Conservation (phyloP, 345 rosid genomes). For the Sonneratia caseolaris region DNA sequence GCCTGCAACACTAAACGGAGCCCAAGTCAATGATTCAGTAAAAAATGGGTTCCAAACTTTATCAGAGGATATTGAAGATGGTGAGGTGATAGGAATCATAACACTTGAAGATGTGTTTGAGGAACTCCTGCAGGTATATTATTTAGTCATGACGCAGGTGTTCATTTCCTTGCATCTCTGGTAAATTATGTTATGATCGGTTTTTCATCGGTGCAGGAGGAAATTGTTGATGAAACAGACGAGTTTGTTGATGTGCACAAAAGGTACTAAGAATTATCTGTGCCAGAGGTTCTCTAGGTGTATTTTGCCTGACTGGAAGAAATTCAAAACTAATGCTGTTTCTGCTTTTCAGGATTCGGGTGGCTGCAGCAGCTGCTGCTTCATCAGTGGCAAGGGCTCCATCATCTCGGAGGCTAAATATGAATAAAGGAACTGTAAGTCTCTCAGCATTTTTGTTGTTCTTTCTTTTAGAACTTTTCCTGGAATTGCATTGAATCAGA, state of each 20-base stretch:
- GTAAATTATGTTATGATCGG: not conserved
- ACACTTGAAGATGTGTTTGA: conserved; percentile 97
- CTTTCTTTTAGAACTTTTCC: not conserved
- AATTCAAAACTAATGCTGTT: not conserved
- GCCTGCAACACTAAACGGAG: not conserved
- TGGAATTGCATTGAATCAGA: not conserved
- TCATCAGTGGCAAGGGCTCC: conserved; percentile 76
- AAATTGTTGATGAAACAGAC: conserved; percentile 97
- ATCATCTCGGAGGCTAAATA: conserved; percentile 55
- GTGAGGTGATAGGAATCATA: conserved; percentile 89
- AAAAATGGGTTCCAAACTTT: conserved; percentile 31
- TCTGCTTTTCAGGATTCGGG: conserved; percentile 56
- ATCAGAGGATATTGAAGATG: conserved; percentile 74
- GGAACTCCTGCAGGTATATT: conserved; percentile 70
- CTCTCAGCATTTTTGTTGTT: not conserved
- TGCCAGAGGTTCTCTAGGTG: not conserved
- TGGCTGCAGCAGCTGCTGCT: conserved; percentile 90
- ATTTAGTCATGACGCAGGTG: not conserved
- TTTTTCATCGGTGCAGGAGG: conserved; percentile 43
- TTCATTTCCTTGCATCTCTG: not conserved
- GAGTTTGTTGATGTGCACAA: conserved; percentile 93
- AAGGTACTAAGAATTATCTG: conserved; percentile 27
- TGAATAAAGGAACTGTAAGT: conserved; percentile 47
- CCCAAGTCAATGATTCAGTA: conserved; percentile 23
- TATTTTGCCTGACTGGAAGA: not conserved